Evolutionary conservation across 148 eudicot genomes (phyloP).

Genomic region (Rheum nobile): DNA sequence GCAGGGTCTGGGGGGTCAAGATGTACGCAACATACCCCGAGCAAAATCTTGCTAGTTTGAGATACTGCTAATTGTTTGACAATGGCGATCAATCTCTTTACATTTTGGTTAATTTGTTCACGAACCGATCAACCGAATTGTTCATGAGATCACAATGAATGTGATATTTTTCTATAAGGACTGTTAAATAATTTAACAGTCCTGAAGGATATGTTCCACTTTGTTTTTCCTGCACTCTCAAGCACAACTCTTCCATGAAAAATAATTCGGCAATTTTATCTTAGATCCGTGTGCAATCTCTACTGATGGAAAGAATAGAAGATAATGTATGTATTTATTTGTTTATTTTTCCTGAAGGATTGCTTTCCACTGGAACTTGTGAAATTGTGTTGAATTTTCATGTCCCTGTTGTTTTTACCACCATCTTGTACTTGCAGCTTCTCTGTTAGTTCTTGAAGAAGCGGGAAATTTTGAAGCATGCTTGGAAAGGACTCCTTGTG

Average conservation of each 20-base stretch:
- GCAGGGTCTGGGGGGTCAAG: too few relatives aligned
- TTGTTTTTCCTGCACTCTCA: not conserved
- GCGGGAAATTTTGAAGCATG: slow-evolving; percentile 21
- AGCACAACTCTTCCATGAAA: not conserved
- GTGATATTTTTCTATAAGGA: not conserved
- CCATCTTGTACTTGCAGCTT: slow-evolving; percentile 22
- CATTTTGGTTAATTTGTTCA: not conserved
- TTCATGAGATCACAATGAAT: not conserved
- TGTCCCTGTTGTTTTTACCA: not conserved
- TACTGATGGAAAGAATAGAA: not conserved
- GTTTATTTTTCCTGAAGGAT: not conserved
- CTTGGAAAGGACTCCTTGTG: slow-evolving; percentile 20
- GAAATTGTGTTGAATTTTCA: not conserved
- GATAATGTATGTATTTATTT: not conserved
- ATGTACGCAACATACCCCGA: too few relatives aligned
- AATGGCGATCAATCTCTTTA: not conserved
- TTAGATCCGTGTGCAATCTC: not conserved
- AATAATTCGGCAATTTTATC: not conserved
- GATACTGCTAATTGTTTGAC: not conserved
- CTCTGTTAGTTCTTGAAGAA: slow-evolving; percentile 22
- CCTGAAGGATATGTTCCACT: not conserved
- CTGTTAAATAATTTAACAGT: too few relatives aligned
- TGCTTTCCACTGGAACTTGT: not conserved
- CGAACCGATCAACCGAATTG: not conserved
- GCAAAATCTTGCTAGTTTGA: not conserved